These are phyloP conservation scores for Ilyonectria destructans DNA, from an alignment of 2,329 filamentous ascomycete species.

Conservation along the genomic window DNA sequence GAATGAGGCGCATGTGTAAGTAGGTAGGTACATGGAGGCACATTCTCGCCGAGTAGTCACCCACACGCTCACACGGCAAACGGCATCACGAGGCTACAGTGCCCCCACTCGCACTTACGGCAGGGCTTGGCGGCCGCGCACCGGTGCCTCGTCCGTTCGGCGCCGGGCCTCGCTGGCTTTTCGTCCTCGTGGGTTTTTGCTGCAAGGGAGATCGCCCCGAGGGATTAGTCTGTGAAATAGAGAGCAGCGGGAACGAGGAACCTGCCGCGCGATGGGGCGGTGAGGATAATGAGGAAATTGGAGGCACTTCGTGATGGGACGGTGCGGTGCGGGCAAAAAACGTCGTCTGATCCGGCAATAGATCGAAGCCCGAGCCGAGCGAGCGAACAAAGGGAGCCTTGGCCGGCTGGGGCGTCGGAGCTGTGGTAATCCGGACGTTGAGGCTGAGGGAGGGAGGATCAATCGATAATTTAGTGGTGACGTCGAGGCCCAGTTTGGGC, in stretches of 20 bases:
- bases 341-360: background rate
- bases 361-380: background rate
- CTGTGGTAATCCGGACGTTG: constrained; percentile 10
- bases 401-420: constrained; percentile 15
- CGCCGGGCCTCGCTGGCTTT: background rate
- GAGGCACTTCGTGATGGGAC: too few relatives aligned
- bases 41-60: background rate
- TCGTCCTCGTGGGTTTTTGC: background rate
- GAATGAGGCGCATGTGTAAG: background rate
- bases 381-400: background rate
- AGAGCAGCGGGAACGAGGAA: background rate
- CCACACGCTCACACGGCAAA: background rate
- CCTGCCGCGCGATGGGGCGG: background rate
- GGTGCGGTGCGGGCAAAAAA: too few relatives aligned
- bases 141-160: background rate
- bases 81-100: constrained; percentile 2
- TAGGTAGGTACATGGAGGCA: background rate
- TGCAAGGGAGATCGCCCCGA: constrained; percentile 2
- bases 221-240: too few relatives aligned
- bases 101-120: background rate
- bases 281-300: background rate
- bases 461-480: background rate
- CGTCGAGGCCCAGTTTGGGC: background rate
- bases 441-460: constrained; percentile 11
- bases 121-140: constrained; percentile 9